Evolutionary conservation across 208 protist genomes (phyloP), one percentile per base, ranked within the genome.

Genomic region (Crithidia expoeki): DNA sequence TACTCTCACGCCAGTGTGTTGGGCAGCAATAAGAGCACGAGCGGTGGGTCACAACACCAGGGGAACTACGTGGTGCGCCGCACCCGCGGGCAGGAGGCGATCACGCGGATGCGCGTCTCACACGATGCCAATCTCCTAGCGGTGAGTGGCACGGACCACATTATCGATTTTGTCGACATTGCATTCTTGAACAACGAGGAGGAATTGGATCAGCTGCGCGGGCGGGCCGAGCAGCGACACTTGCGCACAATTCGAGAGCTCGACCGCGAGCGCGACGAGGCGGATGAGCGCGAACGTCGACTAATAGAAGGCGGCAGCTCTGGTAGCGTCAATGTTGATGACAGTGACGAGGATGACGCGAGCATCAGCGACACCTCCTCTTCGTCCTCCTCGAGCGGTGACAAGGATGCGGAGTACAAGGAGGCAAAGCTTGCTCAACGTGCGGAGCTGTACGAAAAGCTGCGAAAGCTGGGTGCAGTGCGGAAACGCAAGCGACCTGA

Each of bases 161-260:
- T 94, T 36, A 89, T 96, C 51, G 88, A 96, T 63, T 96, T 96
- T 83, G 89, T 96, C 3, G 89, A 96, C 65, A 86, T 96, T n/a
- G 65, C 78, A 34, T 96, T 96, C 63, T 67, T 96, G 27, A 92
- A 77, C 38, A 82, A 94, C 72, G 89, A 92, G 58, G 76, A 81
- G 40, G 69, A 83, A 62, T 74, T 96, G 25, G 88, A 96, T 68
- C 64, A 76, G 49, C 73, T 96, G 36, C 89, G 92, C 17, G 78
- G 81, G 23, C 84, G 84, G 46, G 80, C 83, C 2, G 92, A 96
- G 85, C 83, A 84, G 74, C 79, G 85, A 6, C 92, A 96, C 76
- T 74, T 96, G 67, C 55, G 77, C 27, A 85, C 84, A 2, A 60
- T 96, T n/a, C 84, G 82, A 40, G 78, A 82, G 11, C 85, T 93